Base-by-base conservation (phyloP, 495 filamentous ascomycete species). In the Cryomyces minteri region DNA sequence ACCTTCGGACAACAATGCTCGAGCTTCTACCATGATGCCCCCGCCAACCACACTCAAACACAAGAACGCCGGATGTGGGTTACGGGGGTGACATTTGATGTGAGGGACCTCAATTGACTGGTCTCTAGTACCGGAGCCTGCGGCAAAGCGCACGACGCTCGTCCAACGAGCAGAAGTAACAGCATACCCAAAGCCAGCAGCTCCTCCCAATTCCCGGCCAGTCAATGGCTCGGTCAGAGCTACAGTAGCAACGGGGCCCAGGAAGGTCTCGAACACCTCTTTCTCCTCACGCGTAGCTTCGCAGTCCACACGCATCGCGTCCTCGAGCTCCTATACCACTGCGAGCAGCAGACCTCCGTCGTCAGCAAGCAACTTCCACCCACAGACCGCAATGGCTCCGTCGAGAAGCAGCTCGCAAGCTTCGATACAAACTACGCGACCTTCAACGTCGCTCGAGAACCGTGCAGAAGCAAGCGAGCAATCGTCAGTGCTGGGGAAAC, bases 1-100 rank as follows among this genome's bases (percentile, higher is more conserved):
- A 45, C 68, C 75, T 4, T 82, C 82, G 4, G 68, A 76, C 45
- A 75, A 66, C 49, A 90, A 90, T 63, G 66, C 74, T 47, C 77
- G 82, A 48, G 70, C 74, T 9, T 58, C 60, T 29, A 58, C 67
- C 31, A 61, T 68, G 47, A 65, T 67, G 34, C 73, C 77, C 29
- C 70, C 68, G 29, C 55, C 63, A 18, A 42, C 48, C 6, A 45
- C 34, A 30, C 43, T 32, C 28, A 39, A 41, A 25, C 29, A 60
- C 28, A 69, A 69, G 51, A 65, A 67, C 42, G 60, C 55, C 40
- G 48, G 51, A 8, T 51, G 43, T 29, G 52, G 48, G 9, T 41
- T 58, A 60, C 53, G 25, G 58, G 36, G 11, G 7, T 6, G 33
- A 9, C 5, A 43, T 32, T 38, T 40, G 29, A 39, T 32, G 10